Conservation (phyloP, 2,329 filamentous ascomycete species). For the Penicillium griseofulvum region DNA sequence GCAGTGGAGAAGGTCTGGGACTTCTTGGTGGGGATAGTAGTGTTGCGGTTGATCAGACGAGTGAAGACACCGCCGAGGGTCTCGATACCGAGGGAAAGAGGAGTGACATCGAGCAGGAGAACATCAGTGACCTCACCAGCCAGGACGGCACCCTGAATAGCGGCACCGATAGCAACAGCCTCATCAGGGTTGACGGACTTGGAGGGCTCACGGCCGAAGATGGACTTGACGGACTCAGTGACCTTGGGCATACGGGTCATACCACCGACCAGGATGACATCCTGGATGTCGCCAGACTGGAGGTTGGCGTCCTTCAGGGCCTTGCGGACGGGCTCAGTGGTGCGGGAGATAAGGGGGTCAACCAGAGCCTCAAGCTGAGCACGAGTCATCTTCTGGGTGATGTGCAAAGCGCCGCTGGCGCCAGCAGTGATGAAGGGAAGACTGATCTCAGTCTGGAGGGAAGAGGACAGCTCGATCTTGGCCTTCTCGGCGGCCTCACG, state of each 20-base stretch:
- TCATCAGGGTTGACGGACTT: conserved; percentile 99
- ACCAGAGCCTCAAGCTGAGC: conserved; percentile 91
- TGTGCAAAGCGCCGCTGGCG: conserved; percentile 93
- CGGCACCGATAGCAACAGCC: conserved; percentile 95
- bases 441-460: conserved; percentile 95
- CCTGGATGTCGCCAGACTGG: conserved; percentile 89
- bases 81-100: conserved; percentile 96
- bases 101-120: conserved; percentile 90
- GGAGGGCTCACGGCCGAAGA: conserved; percentile 93
- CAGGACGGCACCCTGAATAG: conserved; percentile 94
- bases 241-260: conserved; percentile 99
- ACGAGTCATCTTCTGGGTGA: conserved; percentile 91
- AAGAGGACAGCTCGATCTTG: conserved; percentile 97
- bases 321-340: conserved; percentile 91
- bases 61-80: conserved; percentile 98
- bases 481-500: conserved; percentile 98
- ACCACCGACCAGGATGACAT: conserved; percentile 96
- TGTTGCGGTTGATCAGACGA: conserved; percentile 97
- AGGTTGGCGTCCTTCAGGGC: conserved; percentile 93
- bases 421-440: conserved; percentile 98
- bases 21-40: conserved; percentile 98
- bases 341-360: conserved; percentile 81
- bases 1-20: conserved; percentile 97
- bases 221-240: conserved; percentile 88
- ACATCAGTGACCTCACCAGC: conserved; percentile 96